Evolutionary conservation across 2,329 filamentous ascomycete species (phyloP), one percentile per base, ranked within the genome.

Genomic region (Bretziella fagacearum): DNA sequence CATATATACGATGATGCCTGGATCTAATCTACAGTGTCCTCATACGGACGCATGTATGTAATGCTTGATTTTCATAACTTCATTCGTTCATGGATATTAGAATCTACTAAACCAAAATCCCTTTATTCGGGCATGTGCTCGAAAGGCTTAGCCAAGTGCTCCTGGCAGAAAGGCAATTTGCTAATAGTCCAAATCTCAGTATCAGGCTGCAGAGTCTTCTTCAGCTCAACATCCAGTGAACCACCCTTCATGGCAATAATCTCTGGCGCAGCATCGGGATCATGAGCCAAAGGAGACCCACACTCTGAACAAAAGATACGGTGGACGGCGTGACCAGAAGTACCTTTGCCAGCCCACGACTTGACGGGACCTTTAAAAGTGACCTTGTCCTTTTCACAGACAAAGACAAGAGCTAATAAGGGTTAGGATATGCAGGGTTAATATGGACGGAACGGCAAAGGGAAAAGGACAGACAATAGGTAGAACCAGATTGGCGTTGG

Each of bases 241-340:
- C 77, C 77, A 27, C 68, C 77, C 71, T 81, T 81, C 58, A 81
- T 62, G 52, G 76, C 77, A 55, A 81, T 80, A 62, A 81, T 80
- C 53, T 71, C 68, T 29, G 76, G 77, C n/a, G 76, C 75, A n/a
- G 72, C 72, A 50, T 81, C 76, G 22, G 77, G 77, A 61, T 81
- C 77, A 61, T 81, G 77, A 51, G 77, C 77, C 55, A 81, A 79
- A 51, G 77, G 77, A 13, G 74, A 79, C 53, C 77, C 77, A 62
- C 77, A 81, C 57, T 80, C 75, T 53, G 66, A 65, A 69, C 77
- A 81, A 68, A 81, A 81, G 60, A 79, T 65, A 54, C 77, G 76
- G 66, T 79, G 75, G 52, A 81, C 77, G 49, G 64, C 61, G 45
- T 78, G 69, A 58, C 77, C 77, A 0, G 74, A 79, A 51, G 63